Evolutionary conservation across 805 yeast genomes (phyloP), one percentile per base, ranked within the genome.

Genomic region (Huiozyma naganishii): DNA sequence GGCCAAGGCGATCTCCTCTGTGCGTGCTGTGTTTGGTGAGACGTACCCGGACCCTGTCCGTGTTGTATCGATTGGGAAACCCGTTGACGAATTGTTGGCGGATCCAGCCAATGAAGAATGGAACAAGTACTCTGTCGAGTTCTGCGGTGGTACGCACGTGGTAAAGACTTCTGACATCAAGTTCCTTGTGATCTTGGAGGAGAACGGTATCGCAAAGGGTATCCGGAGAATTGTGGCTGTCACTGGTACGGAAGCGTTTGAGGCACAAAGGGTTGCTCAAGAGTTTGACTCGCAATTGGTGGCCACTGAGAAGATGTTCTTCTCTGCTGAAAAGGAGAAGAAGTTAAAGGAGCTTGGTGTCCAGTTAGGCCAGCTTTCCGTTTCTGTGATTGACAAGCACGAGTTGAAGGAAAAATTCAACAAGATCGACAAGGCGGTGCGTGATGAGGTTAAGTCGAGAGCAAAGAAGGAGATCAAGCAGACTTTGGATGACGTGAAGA

Each of bases 61-160:
- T 64, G 98, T 92, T 53, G 97, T 92, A 40, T 85, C 95, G 29
- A 84, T 92, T 58, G 99, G 99, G 59, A 82, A 76, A 36, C 80
- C 95, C 39, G 88, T 92, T 37, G 88, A 84, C 27, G 92, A 83
- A 10, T 70, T 92, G 53, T 63, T 90, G 52, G 71, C 72, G 6
- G 71, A 79, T 54, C 95, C 97, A 53, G 54, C 69, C 29, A 83
- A 76, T 59, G 68, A 69, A 41, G 77, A 85, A 57, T 92, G 98
- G 97, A 67, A 64, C 55, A 68, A 75, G 36, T 71, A 75, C 58
- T 86, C 96, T 1, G 74, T 92, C 52, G 99, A 92, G 70, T 92
- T 92, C 74, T 92, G 99, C 69, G 99, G 99, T 69, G 99, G 99
- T 68, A 92, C 98, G 9, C 99, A 92, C 59, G 96, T 92, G 52